These are phyloP conservation scores for Crithidia expoeki DNA, from an alignment of 208 protist species.

Conservation along the genomic window DNA sequence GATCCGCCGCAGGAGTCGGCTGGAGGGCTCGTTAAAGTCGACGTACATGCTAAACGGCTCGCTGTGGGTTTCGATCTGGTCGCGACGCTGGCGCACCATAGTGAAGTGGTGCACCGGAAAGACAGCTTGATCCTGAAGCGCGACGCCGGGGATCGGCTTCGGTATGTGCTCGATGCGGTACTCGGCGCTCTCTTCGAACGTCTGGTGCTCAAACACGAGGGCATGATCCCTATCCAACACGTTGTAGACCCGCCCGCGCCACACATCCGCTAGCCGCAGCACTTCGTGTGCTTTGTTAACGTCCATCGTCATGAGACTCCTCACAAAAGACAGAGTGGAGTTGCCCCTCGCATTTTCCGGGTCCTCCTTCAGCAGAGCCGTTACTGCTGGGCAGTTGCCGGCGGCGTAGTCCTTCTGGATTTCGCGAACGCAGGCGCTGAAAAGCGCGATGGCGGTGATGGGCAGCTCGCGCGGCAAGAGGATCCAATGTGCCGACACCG, in stretches of 20 bases:
- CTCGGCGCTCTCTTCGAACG: conserved; percentile 88
- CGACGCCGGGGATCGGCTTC: conserved; percentile 49
- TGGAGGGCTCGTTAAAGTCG: conserved; percentile 53
- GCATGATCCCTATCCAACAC: conserved; percentile 74
- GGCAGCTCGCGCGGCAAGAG: conserved; percentile 68
- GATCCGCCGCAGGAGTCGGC: conserved; percentile 64
- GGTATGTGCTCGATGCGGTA: conserved; percentile 87
- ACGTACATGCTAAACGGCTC: conserved; percentile 89
- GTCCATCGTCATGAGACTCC: conserved; percentile 43
- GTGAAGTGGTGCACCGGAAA: conserved; percentile 86
- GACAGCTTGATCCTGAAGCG: conserved; percentile 52
- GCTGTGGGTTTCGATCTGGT: conserved; percentile 80
- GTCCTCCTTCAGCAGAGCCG: conserved; percentile 24
- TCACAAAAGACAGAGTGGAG: conserved; percentile 34
- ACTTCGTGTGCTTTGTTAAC: conserved; percentile 61
- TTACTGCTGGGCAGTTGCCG: conserved; percentile 9
- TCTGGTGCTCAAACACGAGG: conserved; percentile 69
- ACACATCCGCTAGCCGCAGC: conserved; percentile 86
- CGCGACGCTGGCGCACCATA: conserved; percentile 59
- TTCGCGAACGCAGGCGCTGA: conserved; percentile 64
- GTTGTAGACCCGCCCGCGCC: conserved; percentile 85
- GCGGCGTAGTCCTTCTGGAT: conserved; percentile 54
- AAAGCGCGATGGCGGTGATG: conserved; percentile 69
- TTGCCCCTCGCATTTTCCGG: conserved; percentile 14
- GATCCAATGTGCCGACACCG: conserved; percentile 81